These are phyloP conservation scores for Xylariaceae sp. DNA, from an alignment of 2,329 filamentous ascomycete genomes.

Conservation along the genomic window DNA sequence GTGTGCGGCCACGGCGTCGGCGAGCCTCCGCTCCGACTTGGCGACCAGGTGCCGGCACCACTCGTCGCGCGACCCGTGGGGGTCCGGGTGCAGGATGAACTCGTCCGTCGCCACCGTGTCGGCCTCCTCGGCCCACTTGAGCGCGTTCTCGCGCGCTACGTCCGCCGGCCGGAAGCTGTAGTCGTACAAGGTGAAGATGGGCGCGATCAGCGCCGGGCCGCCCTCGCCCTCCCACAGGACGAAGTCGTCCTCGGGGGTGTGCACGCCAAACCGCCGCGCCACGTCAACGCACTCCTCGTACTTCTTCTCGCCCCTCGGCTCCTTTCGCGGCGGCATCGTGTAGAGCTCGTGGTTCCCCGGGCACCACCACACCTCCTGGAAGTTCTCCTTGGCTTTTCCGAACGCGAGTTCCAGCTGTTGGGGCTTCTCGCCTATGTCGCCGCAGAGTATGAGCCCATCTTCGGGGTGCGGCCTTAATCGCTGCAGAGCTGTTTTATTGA, in stretches of 20 bases:
- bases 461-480: constrained; percentile 29
- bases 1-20: constrained; percentile 18
- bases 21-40: constrained; percentile 26
- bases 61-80: constrained; percentile 29
- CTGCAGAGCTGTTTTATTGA: constrained; percentile 30
- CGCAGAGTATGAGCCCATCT: constrained; percentile 34
- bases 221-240: constrained; percentile 48
- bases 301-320: constrained; percentile 45
- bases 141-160: constrained; percentile 41
- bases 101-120: constrained; percentile 35
- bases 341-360: constrained; percentile 56
- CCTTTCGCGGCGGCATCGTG: constrained; percentile 35
- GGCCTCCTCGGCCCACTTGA: constrained; percentile 33
- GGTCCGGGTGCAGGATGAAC: constrained; percentile 33
- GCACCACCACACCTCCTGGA: constrained; percentile 45
- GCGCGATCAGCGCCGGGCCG: constrained; percentile 43
- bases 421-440: constrained; percentile 34
- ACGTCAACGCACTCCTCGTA: constrained; percentile 50
- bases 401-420: constrained; percentile 34
- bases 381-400: constrained; percentile 25
- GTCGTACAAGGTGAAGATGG: constrained; percentile 55
- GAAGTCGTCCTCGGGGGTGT: constrained; percentile 53
- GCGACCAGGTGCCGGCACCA: constrained; percentile 31
- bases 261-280: constrained; percentile 45
- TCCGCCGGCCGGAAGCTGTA: constrained; percentile 50